Evolutionary conservation across 768 basidiomycete genomes (phyloP).

Genomic region (Amanita thiersii): DNA sequence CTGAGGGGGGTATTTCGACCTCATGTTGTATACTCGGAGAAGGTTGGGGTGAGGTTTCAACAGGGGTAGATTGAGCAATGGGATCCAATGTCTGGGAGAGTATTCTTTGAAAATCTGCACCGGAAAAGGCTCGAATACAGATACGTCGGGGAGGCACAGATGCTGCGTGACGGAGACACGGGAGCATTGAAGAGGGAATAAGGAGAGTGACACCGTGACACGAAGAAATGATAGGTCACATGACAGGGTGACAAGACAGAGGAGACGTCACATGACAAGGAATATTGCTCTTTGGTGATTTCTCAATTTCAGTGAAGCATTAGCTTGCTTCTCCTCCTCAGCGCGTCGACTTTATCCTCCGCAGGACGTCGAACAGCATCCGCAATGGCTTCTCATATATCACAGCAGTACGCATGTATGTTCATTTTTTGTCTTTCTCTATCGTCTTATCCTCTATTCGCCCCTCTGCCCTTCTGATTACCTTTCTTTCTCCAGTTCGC

Average conservation of each 20-base stretch:
- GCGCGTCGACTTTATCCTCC: constrained; percentile 21
- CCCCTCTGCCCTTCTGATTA: constrained; percentile 12
- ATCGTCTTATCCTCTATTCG: neutral
- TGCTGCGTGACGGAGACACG: neutral
- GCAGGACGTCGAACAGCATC: constrained; percentile 17
- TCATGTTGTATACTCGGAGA: constrained; percentile 11
- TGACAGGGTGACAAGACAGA: constrained; percentile 3
- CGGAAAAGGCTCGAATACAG: too few species aligned
- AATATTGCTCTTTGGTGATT: constrained; percentile 11
- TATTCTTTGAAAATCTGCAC: too few species aligned
- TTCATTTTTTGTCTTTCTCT: constrained; percentile 14
- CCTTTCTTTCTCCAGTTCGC: constrained; percentile 49
- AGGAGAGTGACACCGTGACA: neutral
- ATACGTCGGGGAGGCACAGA: neutral
- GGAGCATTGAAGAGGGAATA: neutral
- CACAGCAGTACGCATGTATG: constrained; percentile 84
- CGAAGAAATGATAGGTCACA: neutral
- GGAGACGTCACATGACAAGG: constrained; percentile 3
- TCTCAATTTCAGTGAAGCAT: constrained; percentile 74
- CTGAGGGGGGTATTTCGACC: constrained; percentile 63
- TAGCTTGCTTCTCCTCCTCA: constrained; percentile 63
- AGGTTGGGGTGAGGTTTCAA: neutral
- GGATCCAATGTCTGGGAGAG: too few species aligned
- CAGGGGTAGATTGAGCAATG: too few species aligned
- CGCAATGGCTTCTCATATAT: constrained; percentile 64